Evolutionary conservation across 2,329 filamentous ascomycete genomes (phyloP), one percentile per base, ranked within the genome.

Genomic region (Simplicillium aogashimaense): DNA sequence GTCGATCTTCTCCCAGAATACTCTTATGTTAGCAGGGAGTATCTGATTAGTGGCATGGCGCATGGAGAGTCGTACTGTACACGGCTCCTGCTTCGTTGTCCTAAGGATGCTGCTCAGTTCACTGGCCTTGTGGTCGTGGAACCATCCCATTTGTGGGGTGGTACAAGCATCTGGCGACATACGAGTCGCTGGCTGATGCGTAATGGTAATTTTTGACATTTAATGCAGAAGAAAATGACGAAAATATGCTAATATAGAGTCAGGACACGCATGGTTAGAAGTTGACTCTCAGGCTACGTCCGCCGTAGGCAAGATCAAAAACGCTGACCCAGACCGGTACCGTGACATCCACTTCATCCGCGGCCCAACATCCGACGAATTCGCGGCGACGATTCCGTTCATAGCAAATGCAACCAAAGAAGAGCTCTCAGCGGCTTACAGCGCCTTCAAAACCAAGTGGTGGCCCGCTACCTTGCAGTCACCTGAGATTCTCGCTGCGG

Each of bases 111-210:
- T 16, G 18, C 29, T 13, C 20, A 36, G 8, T 48, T 45, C 38
- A 41, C 45, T 7, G 43, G 45, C 12, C 46, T 48, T 11, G 43
- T 43, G 12, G 43, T 47, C 1, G 34, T 43, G 18, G 46, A 48
- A 30, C 46, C 46, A 2, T 48, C 44, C 1, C 46, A 48, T 33
- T 32, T 48, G 3, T 48, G 46, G 43, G 44, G 46, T 10, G 46
- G 46, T 39, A 48, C 46, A 4, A 48, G 46, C n/a, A 43, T 48
- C 15, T 48, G 46, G 46, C 43, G 46, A 15, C 43, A 47, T 31
- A 43, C 41, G 15, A 48, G 39, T 31, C 40, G 46, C 18, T 48
- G 46, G 46, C n/a, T 48, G 8, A 48, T 48, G 46, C 37, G 46
- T 5, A 48, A 45, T n/a, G 45, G 46, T 47, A 36, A 31, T 17